Evolutionary conservation across 1,284 basidiomycete genomes (phyloP).

Genomic region (Ceratobasidium sp.): DNA sequence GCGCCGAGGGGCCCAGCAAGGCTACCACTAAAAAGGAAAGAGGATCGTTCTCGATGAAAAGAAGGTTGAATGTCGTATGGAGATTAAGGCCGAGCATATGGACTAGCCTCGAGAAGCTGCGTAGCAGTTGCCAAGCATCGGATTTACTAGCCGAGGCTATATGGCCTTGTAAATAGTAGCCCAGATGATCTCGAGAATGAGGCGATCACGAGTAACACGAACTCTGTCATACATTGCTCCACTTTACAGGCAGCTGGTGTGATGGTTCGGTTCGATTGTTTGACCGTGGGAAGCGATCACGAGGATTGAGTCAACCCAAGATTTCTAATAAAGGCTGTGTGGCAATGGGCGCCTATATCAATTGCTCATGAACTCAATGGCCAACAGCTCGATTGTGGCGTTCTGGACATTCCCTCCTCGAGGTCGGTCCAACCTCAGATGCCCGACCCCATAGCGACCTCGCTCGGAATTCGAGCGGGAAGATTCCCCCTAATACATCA

Average conservation of each 20-base stretch:
- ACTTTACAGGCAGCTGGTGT: too few species aligned
- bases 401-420: background rate
- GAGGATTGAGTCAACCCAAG: too few species aligned
- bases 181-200: too few species aligned
- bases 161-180: too few species aligned
- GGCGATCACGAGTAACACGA: too few species aligned
- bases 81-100: background rate
- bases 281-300: too few species aligned
- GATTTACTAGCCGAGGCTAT: background rate
- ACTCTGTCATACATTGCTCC: too few species aligned
- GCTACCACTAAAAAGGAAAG: background rate
- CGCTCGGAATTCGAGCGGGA: background rate
- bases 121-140: background rate
- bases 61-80: background rate
- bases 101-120: background rate
- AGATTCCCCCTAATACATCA: background rate
- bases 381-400: too few species aligned
- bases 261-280: too few species aligned
- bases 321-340: too few species aligned
- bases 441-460: constrained; percentile 3
- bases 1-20: background rate
- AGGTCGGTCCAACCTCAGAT: background rate
- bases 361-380: too few species aligned
- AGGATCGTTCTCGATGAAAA: background rate
- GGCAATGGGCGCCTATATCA: too few species aligned